Conservation (phyloP, 768 basidiomycete species). For the Mycena capillaripes region DNA sequence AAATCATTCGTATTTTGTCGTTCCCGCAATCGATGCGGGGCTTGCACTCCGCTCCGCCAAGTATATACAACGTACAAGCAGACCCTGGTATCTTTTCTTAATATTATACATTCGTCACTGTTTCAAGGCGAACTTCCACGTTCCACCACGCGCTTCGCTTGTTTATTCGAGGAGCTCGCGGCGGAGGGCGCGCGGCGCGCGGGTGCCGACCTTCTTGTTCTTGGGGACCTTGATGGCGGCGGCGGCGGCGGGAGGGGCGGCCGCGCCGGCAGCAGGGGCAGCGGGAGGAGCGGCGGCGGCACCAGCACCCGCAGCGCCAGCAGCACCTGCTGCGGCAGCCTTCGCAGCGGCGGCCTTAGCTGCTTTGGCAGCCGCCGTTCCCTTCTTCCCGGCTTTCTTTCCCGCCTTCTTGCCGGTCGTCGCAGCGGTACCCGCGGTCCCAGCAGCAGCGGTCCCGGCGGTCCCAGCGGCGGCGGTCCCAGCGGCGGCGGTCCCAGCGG, state of each 20-base stretch:
- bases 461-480: slow-evolving; percentile 27
- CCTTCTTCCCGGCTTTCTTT: neutral
- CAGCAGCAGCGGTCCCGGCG: slow-evolving; percentile 35
- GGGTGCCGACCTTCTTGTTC: slow-evolving; percentile 29
- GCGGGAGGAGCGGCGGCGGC: neutral
- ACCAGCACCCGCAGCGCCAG: neutral
- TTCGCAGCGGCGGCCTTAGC: slow-evolving; percentile 12
- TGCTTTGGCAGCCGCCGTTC: neutral
- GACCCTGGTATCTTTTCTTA: too few species aligned
- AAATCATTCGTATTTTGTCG: too few species aligned
- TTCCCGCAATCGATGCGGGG: too few species aligned
- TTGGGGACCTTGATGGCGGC: neutral
- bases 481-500: slow-evolving; percentile 28
- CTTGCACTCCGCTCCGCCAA: too few species aligned
- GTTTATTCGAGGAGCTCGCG: slow-evolving; percentile 27
- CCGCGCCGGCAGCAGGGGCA: neutral
- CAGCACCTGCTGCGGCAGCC: slow-evolving; percentile 1
- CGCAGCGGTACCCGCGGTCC: neutral
- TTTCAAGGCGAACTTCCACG: too few species aligned
- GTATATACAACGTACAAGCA: too few species aligned
- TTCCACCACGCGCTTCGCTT: too few species aligned
- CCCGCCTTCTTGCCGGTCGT: neutral
- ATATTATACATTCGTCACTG: neutral
- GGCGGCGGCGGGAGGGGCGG: slow-evolving; percentile 1
- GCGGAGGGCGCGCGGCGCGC: slow-evolving; percentile 26